Evolutionary conservation across 169 alveolate genomes (phyloP), one percentile per base, ranked within the genome.

Genomic region (Plasmodium inui): DNA sequence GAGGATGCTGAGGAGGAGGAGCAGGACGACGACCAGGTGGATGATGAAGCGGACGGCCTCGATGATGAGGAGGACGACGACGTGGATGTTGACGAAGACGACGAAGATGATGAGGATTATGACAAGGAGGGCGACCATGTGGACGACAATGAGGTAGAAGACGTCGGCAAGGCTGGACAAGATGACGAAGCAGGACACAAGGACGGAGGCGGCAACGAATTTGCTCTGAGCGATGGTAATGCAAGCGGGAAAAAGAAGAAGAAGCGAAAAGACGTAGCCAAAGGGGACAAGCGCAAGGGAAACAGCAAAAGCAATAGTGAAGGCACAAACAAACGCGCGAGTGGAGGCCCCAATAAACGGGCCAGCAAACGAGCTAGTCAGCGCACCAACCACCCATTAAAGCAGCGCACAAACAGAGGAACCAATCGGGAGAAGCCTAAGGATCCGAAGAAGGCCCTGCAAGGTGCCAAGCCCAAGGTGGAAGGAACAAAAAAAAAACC

Each of bases 201-300:
- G 1, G 83, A 76, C 12, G 82, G 37, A 17, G 28, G 37, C 0
- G 82, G 37, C 70, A 26, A 1, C 30, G 83, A 76, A 37, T 34
- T 37, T n/a, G 83, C 30, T 7, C 32, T 6, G 6, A 37, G 44
- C 61, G 50, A 34, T 76, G 67, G 26, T 19, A 53, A 80, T 44
- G 46, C 50, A 22, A 50, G 30, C 7, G 37, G 76, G 37, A 67
- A 22, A 67, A 67, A 67, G 30, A 67, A 55, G 88, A 89, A 89
- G 74, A 57, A 61, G 81, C 37, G 30, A 84, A 39, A 39, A 70
- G 19, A 79, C 28, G 61, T 17, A 7, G 83, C 39, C 17, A 39
- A 61, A n/a, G 82, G 72, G 32, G 30, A 61, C 1, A 55, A 22
- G 71, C 9, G 55, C 26, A 50, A 41, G 71, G 37, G 79, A 37